Evolutionary conservation across 305 asterid species (phyloP).

Genomic region (Plantago coronopus): DNA sequence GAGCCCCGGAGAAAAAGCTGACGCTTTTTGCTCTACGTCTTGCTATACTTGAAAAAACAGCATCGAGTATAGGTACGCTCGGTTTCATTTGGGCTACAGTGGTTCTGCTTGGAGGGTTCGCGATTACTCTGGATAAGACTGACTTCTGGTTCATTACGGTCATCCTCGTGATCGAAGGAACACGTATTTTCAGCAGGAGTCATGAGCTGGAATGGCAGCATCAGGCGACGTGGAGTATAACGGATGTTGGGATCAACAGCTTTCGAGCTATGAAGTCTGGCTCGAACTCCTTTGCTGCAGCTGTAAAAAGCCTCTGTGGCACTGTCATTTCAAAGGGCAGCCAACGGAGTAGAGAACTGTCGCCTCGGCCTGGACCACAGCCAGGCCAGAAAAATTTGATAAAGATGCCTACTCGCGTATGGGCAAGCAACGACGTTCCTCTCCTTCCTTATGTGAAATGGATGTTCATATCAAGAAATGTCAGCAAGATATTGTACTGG

Average conservation of each 20-base stretch:
- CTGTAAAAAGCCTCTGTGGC: conserved; percentile 23
- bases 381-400: conserved; percentile 20
- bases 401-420: conserved; percentile 45
- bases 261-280: conserved; percentile 62
- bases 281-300: conserved; percentile 32
- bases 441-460: conserved; percentile 64
- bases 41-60: conserved; percentile 81
- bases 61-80: conserved; percentile 82
- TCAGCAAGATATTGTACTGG: conserved; percentile 71
- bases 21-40: conserved; percentile 94
- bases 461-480: conserved; percentile 67
- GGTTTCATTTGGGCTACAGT: conserved; percentile 98
- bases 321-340: conserved; percentile 20
- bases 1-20: conserved; percentile 82
- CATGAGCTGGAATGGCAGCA: conserved; percentile 99
- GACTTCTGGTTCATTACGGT: conserved; percentile 92
- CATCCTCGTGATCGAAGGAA: conserved; percentile 67
- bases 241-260: conserved; percentile 69
- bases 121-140: conserved; percentile 61
- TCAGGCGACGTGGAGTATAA: conserved; percentile 77
- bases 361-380: conserved; percentile 11
- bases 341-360: conserved; percentile 31
- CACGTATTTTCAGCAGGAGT: conserved; percentile 83
- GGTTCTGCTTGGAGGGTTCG: conserved; percentile 91
- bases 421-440: conserved; percentile 85